Percentiles rank a stretch among this genome's conserved stretches.
These are phyloP conservation scores for Aphanocladium album DNA, from an alignment of 2,329 filamentous ascomycete species.

Conservation along the genomic window DNA sequence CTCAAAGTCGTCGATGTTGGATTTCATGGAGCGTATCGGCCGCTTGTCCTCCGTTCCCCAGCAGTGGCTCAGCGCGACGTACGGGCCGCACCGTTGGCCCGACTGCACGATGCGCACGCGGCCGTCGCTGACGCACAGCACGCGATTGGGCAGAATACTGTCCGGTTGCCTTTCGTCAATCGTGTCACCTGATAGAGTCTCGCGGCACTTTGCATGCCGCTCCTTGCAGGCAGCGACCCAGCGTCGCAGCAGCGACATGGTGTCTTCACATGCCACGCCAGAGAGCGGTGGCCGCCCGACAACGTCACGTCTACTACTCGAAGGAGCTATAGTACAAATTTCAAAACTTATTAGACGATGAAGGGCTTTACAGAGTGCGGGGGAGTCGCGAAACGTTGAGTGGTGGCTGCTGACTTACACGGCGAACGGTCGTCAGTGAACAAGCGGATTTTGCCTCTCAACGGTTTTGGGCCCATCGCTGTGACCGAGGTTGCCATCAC, in stretches of 20 bases:
- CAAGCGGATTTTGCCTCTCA: slow-evolving; percentile 1
- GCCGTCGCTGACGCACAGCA: background rate
- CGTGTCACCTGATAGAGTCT: background rate
- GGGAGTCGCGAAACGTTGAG: background rate
- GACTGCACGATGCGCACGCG: background rate
- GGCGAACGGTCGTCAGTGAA: background rate
- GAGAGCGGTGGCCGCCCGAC: background rate
- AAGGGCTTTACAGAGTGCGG: background rate
- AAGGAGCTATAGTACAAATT: background rate
- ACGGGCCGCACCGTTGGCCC: background rate
- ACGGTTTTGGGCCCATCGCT: background rate
- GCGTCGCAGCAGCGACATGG: background rate
- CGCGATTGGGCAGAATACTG: background rate
- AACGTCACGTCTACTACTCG: background rate
- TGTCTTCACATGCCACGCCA: slow-evolving; percentile 1
- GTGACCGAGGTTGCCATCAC: background rate
- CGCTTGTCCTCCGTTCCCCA: background rate
- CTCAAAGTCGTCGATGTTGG: background rate
- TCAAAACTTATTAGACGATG: background rate
- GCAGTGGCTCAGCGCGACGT: slow-evolving; percentile 2
- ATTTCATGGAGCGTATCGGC: background rate
- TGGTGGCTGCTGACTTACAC: background rate
- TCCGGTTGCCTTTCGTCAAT: background rate
- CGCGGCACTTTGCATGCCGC: background rate
- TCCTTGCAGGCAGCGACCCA: background rate